Conservation (phyloP, 192 early-diverging fungal species). For the Rhizophagus sp. region DNA sequence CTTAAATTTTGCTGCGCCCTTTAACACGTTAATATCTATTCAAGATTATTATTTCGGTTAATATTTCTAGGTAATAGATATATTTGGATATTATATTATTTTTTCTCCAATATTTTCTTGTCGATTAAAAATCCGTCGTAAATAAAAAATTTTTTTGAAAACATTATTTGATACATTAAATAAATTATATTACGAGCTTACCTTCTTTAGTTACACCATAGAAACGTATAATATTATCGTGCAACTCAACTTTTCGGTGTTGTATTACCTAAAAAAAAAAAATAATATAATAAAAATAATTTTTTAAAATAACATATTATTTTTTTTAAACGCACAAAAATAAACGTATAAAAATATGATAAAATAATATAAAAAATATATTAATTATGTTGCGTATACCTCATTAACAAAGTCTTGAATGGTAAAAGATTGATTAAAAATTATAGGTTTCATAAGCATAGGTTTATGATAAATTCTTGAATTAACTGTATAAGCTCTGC, state of each 20-base stretch:
- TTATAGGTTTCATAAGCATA: not conserved
- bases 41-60: too few species aligned
- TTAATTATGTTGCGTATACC: not conserved
- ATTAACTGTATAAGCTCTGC: not conserved
- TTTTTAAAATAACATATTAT: not conserved
- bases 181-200: not conserved
- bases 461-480: not conserved
- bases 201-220: slow-evolving; percentile 11
- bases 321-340: too few species aligned
- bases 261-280: not conserved
- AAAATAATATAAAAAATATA: not conserved
- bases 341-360: not conserved
- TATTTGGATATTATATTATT: too few species aligned
- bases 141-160: not conserved
- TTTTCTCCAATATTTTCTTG: too few species aligned
- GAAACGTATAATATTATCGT: slow-evolving; percentile 1
- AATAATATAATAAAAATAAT: not conserved
- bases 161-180: too few species aligned
- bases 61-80: too few species aligned
- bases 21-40: too few species aligned
- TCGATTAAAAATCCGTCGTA: too few species aligned
- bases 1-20: too few species aligned
- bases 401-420: not conserved
- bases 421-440: not conserved
- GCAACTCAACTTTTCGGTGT: not conserved